Conservation (phyloP, 768 basidiomycete genomes). For the Collybia sordida region DNA sequence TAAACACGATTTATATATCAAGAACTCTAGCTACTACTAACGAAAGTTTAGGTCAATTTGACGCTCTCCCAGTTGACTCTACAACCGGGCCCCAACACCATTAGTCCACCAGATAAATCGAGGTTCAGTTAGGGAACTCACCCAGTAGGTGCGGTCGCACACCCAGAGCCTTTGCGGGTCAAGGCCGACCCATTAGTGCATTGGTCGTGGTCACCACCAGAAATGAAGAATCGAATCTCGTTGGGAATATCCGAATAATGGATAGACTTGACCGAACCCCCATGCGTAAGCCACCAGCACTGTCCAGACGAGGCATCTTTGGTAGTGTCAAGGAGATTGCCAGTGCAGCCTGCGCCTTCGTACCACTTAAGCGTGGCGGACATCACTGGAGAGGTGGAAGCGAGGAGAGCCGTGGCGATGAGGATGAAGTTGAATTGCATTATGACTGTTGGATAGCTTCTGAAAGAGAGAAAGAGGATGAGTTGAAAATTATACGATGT, state of each 20-base stretch:
- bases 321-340: background rate
- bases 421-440: slow-evolving; percentile 18
- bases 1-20: too few species aligned
- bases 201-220: slow-evolving; percentile 15
- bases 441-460: slow-evolving; percentile 12
- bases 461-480: slow-evolving; percentile 3
- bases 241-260: slow-evolving; percentile 16
- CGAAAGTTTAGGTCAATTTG: background rate
- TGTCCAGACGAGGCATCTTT: background rate
- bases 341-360: background rate
- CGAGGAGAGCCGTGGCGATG: slow-evolving; percentile 9
- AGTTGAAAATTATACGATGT: too few species aligned
- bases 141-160: slow-evolving; percentile 15
- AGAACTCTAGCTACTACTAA: too few species aligned
- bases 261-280: slow-evolving; percentile 16
- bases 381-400: slow-evolving; percentile 12
- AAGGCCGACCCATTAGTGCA: slow-evolving; percentile 15
- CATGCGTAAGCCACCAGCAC: slow-evolving; percentile 13
- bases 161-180: slow-evolving; percentile 12
- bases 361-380: slow-evolving; percentile 6
- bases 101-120: slow-evolving; percentile 4
- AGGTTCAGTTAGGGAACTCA: slow-evolving; percentile 8
- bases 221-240: slow-evolving; percentile 14
- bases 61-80: slow-evolving; percentile 17
- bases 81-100: slow-evolving; percentile 7